A percentile compares a stretch with the other conserved stretches of the same genome.
Conservation (phyloP, 2,329 filamentous ascomycete genomes). For the Ramularia endophylla region DNA sequence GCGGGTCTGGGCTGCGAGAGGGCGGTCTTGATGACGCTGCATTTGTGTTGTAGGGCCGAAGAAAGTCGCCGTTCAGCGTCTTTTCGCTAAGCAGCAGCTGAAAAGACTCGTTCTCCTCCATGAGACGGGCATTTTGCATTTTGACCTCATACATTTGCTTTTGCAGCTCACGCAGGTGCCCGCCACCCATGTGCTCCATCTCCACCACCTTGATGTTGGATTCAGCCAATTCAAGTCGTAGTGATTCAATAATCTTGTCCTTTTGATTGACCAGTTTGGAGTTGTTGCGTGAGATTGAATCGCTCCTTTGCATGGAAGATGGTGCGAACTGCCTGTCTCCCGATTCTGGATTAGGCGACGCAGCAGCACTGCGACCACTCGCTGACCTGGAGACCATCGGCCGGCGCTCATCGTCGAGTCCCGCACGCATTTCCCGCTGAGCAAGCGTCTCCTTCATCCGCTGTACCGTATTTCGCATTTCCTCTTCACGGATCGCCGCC, state of each 20-base stretch:
- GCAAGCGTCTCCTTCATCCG: conserved; percentile 83
- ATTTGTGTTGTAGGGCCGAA: conserved; percentile 15
- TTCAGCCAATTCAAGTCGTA: conserved; percentile 88
- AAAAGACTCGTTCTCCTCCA: conserved; percentile 99
- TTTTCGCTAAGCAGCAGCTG: conserved; percentile 91
- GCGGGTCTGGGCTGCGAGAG: conserved; percentile 29
- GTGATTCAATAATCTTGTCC: conserved; percentile 89
- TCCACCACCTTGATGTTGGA: conserved; percentile 93
- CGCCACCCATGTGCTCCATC: conserved; percentile 86
- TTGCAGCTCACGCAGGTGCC: conserved; percentile 83
- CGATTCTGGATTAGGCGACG: conserved; percentile 60
- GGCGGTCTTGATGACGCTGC: conserved; percentile 50
- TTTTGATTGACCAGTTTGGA: conserved; percentile 90
- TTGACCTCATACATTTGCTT: conserved; percentile 82
- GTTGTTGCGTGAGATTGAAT: conserved; percentile 60
- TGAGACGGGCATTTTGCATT: conserved; percentile 90
- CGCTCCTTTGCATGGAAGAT: conserved; percentile 76
- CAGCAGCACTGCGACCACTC: conserved; percentile 19
- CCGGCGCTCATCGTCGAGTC: conserved; percentile 46
- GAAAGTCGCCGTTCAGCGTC: conserved; percentile 89
- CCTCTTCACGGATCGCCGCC: conserved; percentile 74
- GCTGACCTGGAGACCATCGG: conserved; percentile 42
- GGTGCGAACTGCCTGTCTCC: conserved; percentile 62
- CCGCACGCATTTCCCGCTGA: conserved; percentile 58
- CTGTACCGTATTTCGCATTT: conserved; percentile 85